Conservation (phyloP, 441 rosid species). For the Arabidopsis lyrata region DNA sequence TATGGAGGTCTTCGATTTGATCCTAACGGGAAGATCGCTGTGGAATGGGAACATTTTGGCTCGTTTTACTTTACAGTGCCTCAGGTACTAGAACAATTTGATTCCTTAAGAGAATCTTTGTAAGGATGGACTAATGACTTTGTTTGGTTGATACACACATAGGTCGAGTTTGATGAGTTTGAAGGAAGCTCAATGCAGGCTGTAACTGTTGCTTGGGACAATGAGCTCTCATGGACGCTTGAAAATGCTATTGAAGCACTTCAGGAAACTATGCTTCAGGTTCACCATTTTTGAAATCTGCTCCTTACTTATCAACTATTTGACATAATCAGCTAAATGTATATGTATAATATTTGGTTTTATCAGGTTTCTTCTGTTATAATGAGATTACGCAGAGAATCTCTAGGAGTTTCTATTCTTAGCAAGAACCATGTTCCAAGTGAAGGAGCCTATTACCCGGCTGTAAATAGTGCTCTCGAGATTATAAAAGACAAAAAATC, state of each 20-base stretch:
- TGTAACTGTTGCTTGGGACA: conserved; percentile 84
- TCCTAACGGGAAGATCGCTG: conserved; percentile 59
- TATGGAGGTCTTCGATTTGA: conserved; percentile 92
- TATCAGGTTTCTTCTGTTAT: conserved; percentile 68
- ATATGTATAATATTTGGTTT: not conserved
- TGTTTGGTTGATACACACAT: conserved; percentile 11
- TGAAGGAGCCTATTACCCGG: conserved; percentile 63
- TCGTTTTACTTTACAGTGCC: conserved; percentile 87
- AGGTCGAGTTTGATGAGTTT: conserved; percentile 94
- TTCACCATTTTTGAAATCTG: conserved; percentile 21
- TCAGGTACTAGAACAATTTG: conserved; percentile 57
- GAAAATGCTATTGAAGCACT: conserved; percentile 60
- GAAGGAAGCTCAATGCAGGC: conserved; percentile 76
- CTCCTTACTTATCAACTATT: not conserved
- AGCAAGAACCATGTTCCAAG: conserved; percentile 67
- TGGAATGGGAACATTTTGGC: conserved; percentile 87
- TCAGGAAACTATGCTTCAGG: conserved; percentile 63
- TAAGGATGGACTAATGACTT: not conserved
- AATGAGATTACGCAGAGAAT: conserved; percentile 52
- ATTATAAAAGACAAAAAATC: conserved; percentile 60
- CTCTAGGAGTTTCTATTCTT: conserved; percentile 54
- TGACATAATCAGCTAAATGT: not conserved
- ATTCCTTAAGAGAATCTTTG: not conserved
- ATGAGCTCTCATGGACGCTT: conserved; percentile 69
- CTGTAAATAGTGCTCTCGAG: conserved; percentile 73